phyloP scores from a whole-genome alignment of 345 rosid species.

The Kernera saxatilis region DNA sequence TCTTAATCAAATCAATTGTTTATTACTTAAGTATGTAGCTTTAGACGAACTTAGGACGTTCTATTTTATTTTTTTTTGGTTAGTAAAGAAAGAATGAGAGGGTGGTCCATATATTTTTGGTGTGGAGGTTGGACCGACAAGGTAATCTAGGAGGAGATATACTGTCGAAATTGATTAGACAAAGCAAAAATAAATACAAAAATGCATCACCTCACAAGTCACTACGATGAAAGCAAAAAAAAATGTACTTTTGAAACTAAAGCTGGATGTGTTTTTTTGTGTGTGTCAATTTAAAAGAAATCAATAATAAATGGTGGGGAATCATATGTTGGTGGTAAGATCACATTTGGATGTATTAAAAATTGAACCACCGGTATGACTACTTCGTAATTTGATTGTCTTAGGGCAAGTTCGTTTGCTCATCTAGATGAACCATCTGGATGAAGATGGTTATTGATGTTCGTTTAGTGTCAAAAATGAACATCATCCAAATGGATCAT shows the following conservation, averaged over 20 bases:
- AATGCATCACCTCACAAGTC: conserved; percentile 30
- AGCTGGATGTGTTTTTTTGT: background rate
- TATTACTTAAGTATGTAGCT: background rate
- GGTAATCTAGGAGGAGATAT: conserved; percentile 34
- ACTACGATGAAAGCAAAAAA: conserved; percentile 23
- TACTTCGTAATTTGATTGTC: background rate
- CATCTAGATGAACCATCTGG: too few relatives aligned
- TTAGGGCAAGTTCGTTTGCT: too few relatives aligned
- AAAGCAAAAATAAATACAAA: conserved; percentile 21
- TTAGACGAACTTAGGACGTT: background rate
- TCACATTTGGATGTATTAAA: background rate
- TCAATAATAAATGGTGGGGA: background rate
- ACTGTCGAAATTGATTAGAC: conserved; percentile 31
- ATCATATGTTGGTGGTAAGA: conserved; percentile 11
- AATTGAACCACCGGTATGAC: background rate
- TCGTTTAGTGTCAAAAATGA: too few relatives aligned
- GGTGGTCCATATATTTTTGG: conserved; percentile 21
- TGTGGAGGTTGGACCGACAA: conserved; percentile 30
- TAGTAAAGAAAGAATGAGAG: conserved; percentile 7
- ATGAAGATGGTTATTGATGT: too few relatives aligned
- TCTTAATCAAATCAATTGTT: background rate
- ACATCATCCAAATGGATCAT: too few relatives aligned
- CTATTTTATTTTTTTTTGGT: background rate
- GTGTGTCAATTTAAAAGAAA: background rate
- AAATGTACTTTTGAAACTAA: conserved; percentile 22